A percentile compares a stretch with the other conserved stretches of the same genome.
Conservation (phyloP, 2,329 filamentous ascomycete genomes). For the Fusarium dlaminii region DNA sequence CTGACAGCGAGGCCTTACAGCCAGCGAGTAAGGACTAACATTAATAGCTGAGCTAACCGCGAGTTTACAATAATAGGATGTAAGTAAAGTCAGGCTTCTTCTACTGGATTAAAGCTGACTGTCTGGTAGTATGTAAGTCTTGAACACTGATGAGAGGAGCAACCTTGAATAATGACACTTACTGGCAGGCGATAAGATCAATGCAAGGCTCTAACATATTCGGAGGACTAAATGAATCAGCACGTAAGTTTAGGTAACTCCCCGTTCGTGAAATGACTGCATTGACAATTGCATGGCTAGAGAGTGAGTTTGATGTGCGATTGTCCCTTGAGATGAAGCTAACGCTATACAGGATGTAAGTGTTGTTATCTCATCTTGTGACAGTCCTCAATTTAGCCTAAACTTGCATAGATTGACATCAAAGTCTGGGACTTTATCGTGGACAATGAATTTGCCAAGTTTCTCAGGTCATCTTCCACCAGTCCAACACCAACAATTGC, state of each 20-base stretch:
- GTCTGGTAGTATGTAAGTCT: background rate
- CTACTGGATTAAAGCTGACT: background rate
- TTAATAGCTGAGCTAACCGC: background rate
- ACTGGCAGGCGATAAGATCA: background rate
- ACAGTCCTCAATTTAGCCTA: background rate
- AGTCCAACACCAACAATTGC: too few species aligned
- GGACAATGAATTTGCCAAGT: constrained; percentile 2
- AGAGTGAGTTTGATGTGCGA: background rate
- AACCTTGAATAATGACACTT: background rate
- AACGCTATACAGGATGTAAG: background rate
- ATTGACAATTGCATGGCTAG: background rate
- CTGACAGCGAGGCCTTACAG: background rate
- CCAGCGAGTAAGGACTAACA: background rate
- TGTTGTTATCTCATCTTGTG: background rate
- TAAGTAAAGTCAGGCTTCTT: background rate
- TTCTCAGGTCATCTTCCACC: background rate
- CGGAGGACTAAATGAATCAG: background rate
- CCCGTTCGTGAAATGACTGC: background rate
- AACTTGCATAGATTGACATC: background rate
- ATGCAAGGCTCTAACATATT: background rate
- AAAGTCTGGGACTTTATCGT: background rate
- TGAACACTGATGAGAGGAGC: background rate
- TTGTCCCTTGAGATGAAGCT: background rate
- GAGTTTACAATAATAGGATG: background rate
- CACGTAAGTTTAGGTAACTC: background rate